Evolutionary conservation across 176 grass and related monocot genomes (phyloP), one percentile per base, ranked within the genome.

Genomic region (Microstegium vimineum): DNA sequence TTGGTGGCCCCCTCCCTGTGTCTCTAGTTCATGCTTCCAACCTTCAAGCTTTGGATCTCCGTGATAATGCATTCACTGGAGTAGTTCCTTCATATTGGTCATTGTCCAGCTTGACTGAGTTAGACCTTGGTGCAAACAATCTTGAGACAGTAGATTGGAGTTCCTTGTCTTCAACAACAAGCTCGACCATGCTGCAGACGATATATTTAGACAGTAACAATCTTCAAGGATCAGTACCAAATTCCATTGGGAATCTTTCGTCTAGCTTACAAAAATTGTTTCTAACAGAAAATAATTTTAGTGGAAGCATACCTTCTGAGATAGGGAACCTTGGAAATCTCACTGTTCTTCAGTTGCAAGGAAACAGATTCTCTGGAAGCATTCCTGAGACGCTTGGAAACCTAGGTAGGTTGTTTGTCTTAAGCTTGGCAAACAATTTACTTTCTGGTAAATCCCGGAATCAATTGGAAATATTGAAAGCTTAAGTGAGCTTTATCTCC

Each of bases 1-100:
- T 93, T 23, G 65, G 49, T 25, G 91, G 91, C 2, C 28, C 76
- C 16, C 62, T 93, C 4, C 91, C 88, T 16, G 2, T 25, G 34
- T 47, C 73, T 43, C 30, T 93, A 7, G 40, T 34, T 30, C 88
- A 88, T 36, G 75, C 85, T 27, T 82, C 45, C 2, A 47, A 72
- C 25, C 36, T 90, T 3, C 13, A 46, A 30, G 65, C 0, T 5
- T 54, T 86, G 23, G 22, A 41, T 34, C 66, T 90, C 6, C 12
- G 37, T 0, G 12, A 7, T 4, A 86, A 90, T 54, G 8, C 40
- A 0, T 64, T 90, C 7, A 37, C 52, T 10, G 83, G 71, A 8
- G 35, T 77, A 4, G 40, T 90, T 34, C 88, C 88, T 56, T 26
- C 56, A 10, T 16, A n/a, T n/a, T n/a, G n/a, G n/a, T n/a, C n/a